Conservation (phyloP, 2,329 filamentous ascomycete genomes). For the Xenoacremonium recifei region DNA sequence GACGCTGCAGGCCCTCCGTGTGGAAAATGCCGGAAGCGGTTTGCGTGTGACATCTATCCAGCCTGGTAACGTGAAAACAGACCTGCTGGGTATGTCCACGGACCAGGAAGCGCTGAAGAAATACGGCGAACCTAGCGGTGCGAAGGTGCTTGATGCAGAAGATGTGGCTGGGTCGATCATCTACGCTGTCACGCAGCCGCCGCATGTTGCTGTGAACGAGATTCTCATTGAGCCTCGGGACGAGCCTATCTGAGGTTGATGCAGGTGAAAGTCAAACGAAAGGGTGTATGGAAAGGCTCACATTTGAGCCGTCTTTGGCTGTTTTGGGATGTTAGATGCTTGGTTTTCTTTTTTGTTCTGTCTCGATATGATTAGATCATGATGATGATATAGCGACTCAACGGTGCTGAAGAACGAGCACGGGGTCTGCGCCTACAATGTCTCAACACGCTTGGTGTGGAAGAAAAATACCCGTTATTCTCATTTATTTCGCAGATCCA, state of each 20-base stretch:
- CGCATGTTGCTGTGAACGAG: slow-evolving; percentile 78
- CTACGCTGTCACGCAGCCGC: slow-evolving; percentile 71
- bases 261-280: slow-evolving; percentile 1
- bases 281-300: background rate
- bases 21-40: slow-evolving; percentile 74
- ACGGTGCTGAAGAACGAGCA: slow-evolving; percentile 14
- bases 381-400: slow-evolving; percentile 22
- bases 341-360: slow-evolving; percentile 4
- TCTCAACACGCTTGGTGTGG: slow-evolving; percentile 20
- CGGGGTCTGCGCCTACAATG: slow-evolving; percentile 11
- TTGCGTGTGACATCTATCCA: slow-evolving; percentile 73
- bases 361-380: slow-evolving; percentile 14
- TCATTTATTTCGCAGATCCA: no score
- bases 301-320: background rate
- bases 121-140: slow-evolving; percentile 72
- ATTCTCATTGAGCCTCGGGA: slow-evolving; percentile 75
- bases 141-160: slow-evolving; percentile 69
- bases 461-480: no score
- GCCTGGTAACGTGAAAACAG: slow-evolving; percentile 74
- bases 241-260: slow-evolving; percentile 59
- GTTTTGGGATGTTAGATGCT: slow-evolving; percentile 7
- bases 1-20: slow-evolving; percentile 69
- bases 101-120: slow-evolving; percentile 76
- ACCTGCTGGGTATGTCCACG: slow-evolving; percentile 71
- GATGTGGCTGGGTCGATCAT: slow-evolving; percentile 73